Percentiles rank a stretch among this genome's conserved stretches.
Evolutionary conservation across 768 basidiomycete genomes (phyloP).

Genomic region (Mycena rosella): DNA sequence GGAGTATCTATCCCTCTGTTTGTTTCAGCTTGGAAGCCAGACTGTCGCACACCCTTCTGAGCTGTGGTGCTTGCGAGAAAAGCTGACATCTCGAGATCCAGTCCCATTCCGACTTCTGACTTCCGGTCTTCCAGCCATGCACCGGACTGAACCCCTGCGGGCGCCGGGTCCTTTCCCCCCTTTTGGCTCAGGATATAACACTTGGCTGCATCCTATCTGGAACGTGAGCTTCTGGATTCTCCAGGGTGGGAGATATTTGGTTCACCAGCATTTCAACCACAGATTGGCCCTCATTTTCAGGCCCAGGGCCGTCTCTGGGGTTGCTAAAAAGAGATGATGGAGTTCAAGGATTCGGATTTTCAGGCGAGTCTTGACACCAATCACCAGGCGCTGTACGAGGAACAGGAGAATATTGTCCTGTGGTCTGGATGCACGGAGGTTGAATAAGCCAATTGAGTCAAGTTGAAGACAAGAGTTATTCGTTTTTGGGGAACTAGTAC

Average conservation of each 20-base stretch:
- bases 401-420: background rate
- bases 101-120: too few relatives aligned
- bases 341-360: background rate
- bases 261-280: background rate
- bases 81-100: too few relatives aligned
- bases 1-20: too few relatives aligned
- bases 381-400: background rate
- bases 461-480: background rate
- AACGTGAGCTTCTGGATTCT: background rate
- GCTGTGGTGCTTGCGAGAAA: too few relatives aligned
- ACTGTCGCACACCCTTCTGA: too few relatives aligned
- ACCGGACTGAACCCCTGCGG: too few relatives aligned
- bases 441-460: background rate
- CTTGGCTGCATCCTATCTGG: background rate
- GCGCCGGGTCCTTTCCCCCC: too few relatives aligned
- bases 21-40: too few relatives aligned
- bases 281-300: background rate
- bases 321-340: background rate
- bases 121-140: too few relatives aligned
- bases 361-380: background rate
- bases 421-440: background rate
- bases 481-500: slow-evolving; percentile 19
- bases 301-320: background rate
- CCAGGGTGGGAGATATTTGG: background rate
- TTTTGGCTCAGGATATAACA: too few relatives aligned